Base-by-base conservation (phyloP, 495 filamentous ascomycete genomes). In the Penicillium soppii region DNA sequence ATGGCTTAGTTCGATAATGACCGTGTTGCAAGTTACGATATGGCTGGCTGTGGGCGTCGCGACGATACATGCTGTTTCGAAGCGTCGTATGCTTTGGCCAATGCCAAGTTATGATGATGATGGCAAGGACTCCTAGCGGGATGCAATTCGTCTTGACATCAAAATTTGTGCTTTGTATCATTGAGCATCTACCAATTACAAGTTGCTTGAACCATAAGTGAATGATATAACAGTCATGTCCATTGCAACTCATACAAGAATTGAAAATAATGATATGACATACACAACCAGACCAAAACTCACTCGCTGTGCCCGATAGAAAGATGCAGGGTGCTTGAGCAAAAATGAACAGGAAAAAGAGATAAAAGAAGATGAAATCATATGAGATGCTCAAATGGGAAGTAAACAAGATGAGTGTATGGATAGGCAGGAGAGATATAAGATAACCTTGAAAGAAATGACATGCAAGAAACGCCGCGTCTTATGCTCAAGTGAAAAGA, bases 241-340 rank as follows among this genome's bases (percentile, higher is more conserved):
- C 53, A 62, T 62, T 59, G 56, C 50, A 38, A 50, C 48, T 59
- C 53, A 41, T 27, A 32, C 53, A 17, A 42, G 15, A 45, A 33
- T 39, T 32, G 44, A 37, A n/a, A 25, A 21, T 20, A 32, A 59
- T 52, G 55, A 54, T 59, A 60, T 52, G 59, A 59, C 62, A 65
- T 65, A 62, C 53, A 62, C 36, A 62, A 55, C 21, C 41, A 56
- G 41, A 52, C 57, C 59, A 63, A 49, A 63, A 66, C 60, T 63
- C 61, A 67, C 59, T 63, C 69, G 69, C 69, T 73, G 64, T 66
- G 61, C 64, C 59, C 55, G 58, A 47, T 53, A 36, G 58, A 65
- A 61, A 29, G 62, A 61, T 66, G 59, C 65, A 67, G 56, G 64
- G 62, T 50, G 50, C 35, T 52, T 43, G 22, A 37, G 32, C 7